These are phyloP conservation scores for Aspergillus pseudoterreus DNA, from an alignment of 2,329 filamentous ascomycete species.

Conservation along the genomic window DNA sequence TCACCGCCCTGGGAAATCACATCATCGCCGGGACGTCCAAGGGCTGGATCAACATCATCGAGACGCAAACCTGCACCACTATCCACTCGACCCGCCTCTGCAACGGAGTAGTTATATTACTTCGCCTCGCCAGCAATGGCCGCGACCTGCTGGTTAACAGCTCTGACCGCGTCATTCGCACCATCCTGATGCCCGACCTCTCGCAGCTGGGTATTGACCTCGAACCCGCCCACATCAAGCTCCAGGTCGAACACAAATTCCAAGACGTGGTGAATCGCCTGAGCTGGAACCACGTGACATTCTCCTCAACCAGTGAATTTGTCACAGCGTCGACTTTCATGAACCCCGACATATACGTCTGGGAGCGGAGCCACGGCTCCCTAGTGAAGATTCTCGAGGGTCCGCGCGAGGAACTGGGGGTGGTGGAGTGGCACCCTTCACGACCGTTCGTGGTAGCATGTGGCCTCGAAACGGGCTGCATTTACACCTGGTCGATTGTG, in stretches of 20 bases:
- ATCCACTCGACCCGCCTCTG: slow-evolving; percentile 89
- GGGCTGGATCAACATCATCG: slow-evolving; percentile 93
- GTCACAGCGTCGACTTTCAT: slow-evolving; percentile 96
- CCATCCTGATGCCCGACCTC: slow-evolving; percentile 80
- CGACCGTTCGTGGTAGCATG: slow-evolving; percentile 85
- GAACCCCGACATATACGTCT: slow-evolving; percentile 98
- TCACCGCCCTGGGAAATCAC: slow-evolving; percentile 79
- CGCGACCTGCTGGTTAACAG: slow-evolving; percentile 87
- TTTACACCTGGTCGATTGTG: slow-evolving; percentile 95
- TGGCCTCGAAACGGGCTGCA: slow-evolving; percentile 84
- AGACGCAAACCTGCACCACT: slow-evolving; percentile 72
- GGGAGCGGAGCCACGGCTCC: slow-evolving; percentile 91
- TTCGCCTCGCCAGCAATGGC: slow-evolving; percentile 80
- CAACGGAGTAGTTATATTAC: slow-evolving; percentile 79
- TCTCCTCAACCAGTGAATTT: slow-evolving; percentile 91
- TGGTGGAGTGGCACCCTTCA: slow-evolving; percentile 95
- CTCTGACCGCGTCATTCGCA: slow-evolving; percentile 90
- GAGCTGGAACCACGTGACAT: slow-evolving; percentile 95
- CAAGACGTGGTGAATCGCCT: slow-evolving; percentile 94
- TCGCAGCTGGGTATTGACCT: slow-evolving; percentile 54
- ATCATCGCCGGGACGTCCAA: slow-evolving; percentile 92
- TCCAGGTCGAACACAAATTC: slow-evolving; percentile 96
- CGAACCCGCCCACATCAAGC: slow-evolving; percentile 78
- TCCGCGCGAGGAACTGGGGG: slow-evolving; percentile 91
- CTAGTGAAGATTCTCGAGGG: slow-evolving; percentile 96